phyloP scores from a whole-genome alignment of 441 rosid genomes.

The Capsella rubella region DNA sequence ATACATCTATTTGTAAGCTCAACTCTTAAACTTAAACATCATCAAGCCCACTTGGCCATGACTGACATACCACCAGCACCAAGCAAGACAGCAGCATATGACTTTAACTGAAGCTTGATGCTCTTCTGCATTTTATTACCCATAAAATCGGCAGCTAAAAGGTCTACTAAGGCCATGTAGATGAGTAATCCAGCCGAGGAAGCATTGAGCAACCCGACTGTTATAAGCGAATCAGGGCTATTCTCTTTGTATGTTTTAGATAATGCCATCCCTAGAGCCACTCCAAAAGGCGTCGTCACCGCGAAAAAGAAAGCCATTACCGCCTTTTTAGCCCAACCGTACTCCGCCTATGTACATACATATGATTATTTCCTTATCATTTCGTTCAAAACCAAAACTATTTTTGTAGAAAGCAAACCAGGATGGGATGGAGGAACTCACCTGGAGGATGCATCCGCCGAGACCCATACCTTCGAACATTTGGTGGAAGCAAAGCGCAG shows the following conservation, averaged over 20 bases:
- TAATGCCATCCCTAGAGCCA: conserved; percentile 40
- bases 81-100: conserved; percentile 41
- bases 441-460: conserved; percentile 76
- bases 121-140: conserved; percentile 43
- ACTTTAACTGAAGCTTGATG: conserved; percentile 44
- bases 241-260: conserved; percentile 45
- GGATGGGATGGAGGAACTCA: neutral
- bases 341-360: conserved; percentile 32
- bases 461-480: conserved; percentile 86
- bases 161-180: conserved; percentile 48
- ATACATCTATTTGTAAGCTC: neutral
- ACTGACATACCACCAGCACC: conserved; percentile 48
- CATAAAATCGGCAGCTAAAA: conserved; percentile 47
- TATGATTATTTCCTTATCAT: neutral
- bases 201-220: conserved; percentile 44
- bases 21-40: neutral
- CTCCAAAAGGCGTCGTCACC: conserved; percentile 43
- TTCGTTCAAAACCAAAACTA: neutral
- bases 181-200: conserved; percentile 44
- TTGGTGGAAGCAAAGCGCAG: conserved; percentile 82
- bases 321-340: conserved; percentile 40
- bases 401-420: neutral
- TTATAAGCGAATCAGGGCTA: conserved; percentile 41
- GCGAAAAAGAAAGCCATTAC: conserved; percentile 37
- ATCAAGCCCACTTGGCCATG: conserved; percentile 46